Evolutionary conservation across 306 rosid genomes (phyloP).

Genomic region (Cucurbita ficifolia): DNA sequence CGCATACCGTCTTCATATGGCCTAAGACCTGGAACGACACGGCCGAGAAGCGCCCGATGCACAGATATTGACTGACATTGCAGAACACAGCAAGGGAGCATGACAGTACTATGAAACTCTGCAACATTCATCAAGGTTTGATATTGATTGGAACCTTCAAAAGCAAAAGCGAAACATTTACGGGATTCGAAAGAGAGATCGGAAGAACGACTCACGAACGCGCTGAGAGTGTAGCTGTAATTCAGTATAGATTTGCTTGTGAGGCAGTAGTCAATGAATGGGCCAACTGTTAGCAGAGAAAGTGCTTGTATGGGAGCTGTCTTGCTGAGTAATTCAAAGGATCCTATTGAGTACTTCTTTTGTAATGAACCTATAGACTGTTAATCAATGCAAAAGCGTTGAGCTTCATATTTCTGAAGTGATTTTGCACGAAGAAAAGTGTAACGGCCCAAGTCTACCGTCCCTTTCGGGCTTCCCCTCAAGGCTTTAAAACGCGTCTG

Average conservation of each 20-base stretch:
- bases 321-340: conserved; percentile 45
- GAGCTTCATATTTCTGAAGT: background rate
- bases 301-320: conserved; percentile 50
- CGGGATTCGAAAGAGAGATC: background rate
- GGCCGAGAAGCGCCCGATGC: conserved; percentile 50
- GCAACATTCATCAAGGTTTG: conserved; percentile 2
- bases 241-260: conserved; percentile 22
- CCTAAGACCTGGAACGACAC: conserved; percentile 39
- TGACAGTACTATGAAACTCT: conserved; percentile 35
- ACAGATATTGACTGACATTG: conserved; percentile 47
- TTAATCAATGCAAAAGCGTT: background rate
- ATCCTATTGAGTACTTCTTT: conserved; percentile 40
- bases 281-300: conserved; percentile 37
- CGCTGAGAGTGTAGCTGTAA: conserved; percentile 19
- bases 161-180: background rate
- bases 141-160: background rate
- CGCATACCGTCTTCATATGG: conserved; percentile 38
- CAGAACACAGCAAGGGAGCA: conserved; percentile 48
- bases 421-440: background rate
- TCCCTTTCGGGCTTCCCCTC: too few relatives aligned
- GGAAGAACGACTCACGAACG: conserved; percentile 19
- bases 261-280: conserved; percentile 33
- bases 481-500: too few relatives aligned
- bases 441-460: too few relatives aligned
- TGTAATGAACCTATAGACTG: conserved; percentile 47